phyloP scores from a whole-genome alignment of 148 eudicot genomes.

The Simmondsia chinensis region DNA sequence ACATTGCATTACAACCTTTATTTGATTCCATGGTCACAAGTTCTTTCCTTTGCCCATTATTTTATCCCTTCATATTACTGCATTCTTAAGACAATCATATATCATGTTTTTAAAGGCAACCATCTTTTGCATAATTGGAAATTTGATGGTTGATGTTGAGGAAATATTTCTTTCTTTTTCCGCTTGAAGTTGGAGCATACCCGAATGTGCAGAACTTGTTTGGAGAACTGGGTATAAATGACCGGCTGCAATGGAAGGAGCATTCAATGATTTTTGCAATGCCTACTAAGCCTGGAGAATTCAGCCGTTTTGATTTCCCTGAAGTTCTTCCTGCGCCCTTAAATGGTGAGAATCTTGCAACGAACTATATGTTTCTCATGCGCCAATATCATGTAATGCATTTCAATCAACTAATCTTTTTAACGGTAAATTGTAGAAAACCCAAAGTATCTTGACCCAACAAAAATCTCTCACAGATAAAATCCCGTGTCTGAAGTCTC shows the following conservation, averaged over 20 bases:
- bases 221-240: constrained; percentile 89
- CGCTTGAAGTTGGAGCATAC: constrained; percentile 92
- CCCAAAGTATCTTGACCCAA: no score
- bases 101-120: no score
- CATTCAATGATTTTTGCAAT: constrained; percentile 98
- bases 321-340: constrained; percentile 84
- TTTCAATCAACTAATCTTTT: neutral
- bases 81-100: no score
- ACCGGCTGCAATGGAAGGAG: constrained; percentile 98
- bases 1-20: no score
- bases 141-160: constrained; percentile 6
- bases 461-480: no score
- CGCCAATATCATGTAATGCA: neutral
- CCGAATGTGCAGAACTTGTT: constrained; percentile 96
- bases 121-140: constrained; percentile 1
- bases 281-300: constrained; percentile 97
- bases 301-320: constrained; percentile 94
- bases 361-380: neutral
- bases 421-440: no score
- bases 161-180: constrained; percentile 16
- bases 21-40: no score
- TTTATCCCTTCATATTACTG: no score
- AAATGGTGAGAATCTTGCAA: constrained; percentile 87
- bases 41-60: no score
- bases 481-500: no score